Conservation (phyloP, 2,329 filamentous ascomycete species). For the Cercospora sp. region DNA sequence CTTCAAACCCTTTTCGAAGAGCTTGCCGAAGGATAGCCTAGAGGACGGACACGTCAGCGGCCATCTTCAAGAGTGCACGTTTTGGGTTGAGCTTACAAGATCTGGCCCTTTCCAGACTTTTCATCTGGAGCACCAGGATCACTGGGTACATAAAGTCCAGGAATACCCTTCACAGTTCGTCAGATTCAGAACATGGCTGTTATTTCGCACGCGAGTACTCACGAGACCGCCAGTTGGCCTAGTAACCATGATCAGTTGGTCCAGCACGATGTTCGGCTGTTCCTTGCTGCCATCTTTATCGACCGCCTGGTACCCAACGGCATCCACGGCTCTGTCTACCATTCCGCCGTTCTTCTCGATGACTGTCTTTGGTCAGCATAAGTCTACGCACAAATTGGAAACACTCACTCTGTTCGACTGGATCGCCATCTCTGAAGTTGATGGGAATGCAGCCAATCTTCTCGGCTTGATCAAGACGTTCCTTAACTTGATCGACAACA, state of each 20-base stretch:
- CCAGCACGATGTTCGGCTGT: slow-evolving; percentile 63
- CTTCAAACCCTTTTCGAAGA: slow-evolving; percentile 67
- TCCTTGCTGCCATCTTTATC: slow-evolving; percentile 58
- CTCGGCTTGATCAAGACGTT: slow-evolving; percentile 59
- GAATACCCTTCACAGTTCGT: slow-evolving; percentile 7
- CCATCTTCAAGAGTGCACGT: not conserved
- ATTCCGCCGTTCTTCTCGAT: slow-evolving; percentile 22
- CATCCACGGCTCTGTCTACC: slow-evolving; percentile 61
- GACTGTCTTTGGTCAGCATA: slow-evolving; percentile 11
- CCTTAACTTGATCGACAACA: slow-evolving; percentile 63
- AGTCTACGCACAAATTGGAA: too few relatives aligned
- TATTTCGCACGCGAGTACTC: slow-evolving; percentile 37
- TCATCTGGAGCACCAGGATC: slow-evolving; percentile 65
- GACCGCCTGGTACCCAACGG: slow-evolving; percentile 66
- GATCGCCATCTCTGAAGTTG: slow-evolving; percentile 61
- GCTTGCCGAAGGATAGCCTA: slow-evolving; percentile 10
- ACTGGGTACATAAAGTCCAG: slow-evolving; percentile 43
- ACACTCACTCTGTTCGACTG: slow-evolving; percentile 54
- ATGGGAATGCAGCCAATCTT: slow-evolving; percentile 64
- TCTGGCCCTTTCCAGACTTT: slow-evolving; percentile 62
- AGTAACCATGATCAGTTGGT: slow-evolving; percentile 65
- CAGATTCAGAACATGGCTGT: not conserved
- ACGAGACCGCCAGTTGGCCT: slow-evolving; percentile 61
- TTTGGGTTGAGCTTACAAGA: slow-evolving; percentile 41
- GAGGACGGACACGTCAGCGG: not conserved